These are phyloP conservation scores for Zelopaecilomyces penicillatus DNA, from an alignment of 2,329 filamentous ascomycete genomes.

Conservation along the genomic window DNA sequence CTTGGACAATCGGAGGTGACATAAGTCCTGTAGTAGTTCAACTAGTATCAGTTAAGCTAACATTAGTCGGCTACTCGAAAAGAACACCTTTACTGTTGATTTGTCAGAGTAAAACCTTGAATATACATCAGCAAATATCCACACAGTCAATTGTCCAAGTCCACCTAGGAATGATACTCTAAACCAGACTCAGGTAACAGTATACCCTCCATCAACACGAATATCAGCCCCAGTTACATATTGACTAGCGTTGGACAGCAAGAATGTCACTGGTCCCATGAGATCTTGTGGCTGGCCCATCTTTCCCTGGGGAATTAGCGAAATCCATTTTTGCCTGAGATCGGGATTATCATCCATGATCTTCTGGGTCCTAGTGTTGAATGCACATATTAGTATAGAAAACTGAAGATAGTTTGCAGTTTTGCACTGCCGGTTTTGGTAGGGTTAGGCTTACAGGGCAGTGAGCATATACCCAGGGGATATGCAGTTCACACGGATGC, in stretches of 20 bases:
- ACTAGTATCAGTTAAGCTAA: no score
- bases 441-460: slow-evolving; percentile 76
- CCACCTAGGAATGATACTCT: slow-evolving; percentile 21
- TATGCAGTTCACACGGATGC: slow-evolving; percentile 91
- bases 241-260: slow-evolving; percentile 68
- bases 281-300: slow-evolving; percentile 89
- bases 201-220: slow-evolving; percentile 82
- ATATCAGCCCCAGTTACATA: slow-evolving; percentile 70
- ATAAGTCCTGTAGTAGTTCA: no score
- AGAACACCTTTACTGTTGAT: no score
- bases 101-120: no score
- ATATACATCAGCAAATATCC: no score
- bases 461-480: slow-evolving; percentile 96
- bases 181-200: no score
- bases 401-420: no score
- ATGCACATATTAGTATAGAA: slow-evolving; percentile 1
- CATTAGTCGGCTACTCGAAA: no score
- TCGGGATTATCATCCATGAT: slow-evolving; percentile 91
- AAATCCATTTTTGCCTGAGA: slow-evolving; percentile 83
- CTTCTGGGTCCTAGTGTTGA: slow-evolving; percentile 64
- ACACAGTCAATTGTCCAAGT: no score
- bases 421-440: no score
- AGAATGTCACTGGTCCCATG: slow-evolving; percentile 85
- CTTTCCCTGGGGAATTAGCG: slow-evolving; percentile 83
- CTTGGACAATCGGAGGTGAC: no score